phyloP scores from a whole-genome alignment of 805 yeast genomes.

The Nakazawaea siamensis region DNA sequence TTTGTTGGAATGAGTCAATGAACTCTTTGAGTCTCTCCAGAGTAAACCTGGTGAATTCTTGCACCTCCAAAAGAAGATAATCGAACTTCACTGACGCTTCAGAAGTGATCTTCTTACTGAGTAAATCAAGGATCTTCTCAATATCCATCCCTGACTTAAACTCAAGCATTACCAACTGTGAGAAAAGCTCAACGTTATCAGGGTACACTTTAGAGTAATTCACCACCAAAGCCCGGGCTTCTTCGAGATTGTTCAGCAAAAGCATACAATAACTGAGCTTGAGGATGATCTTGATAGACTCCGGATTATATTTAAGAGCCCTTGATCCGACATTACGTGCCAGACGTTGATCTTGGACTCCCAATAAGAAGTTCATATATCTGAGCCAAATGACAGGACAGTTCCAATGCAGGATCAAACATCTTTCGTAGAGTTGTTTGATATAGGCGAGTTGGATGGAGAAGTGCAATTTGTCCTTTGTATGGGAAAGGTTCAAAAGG shows the following conservation, averaged over 20 bases:
- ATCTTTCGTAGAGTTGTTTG: slow-evolving; percentile 36
- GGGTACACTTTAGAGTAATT: too few relatives aligned
- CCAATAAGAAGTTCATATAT: slow-evolving; percentile 32
- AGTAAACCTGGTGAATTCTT: slow-evolving; percentile 18
- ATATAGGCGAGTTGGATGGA: slow-evolving; percentile 18
- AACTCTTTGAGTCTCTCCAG: slow-evolving; percentile 16
- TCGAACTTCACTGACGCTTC: slow-evolving; percentile 13
- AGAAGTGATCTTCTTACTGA: neutral
- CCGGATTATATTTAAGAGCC: too few relatives aligned
- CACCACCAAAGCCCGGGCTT: too few relatives aligned
- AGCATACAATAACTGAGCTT: too few relatives aligned
- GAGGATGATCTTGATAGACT: too few relatives aligned
- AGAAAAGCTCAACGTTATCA: too few relatives aligned
- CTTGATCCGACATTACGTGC: too few relatives aligned
- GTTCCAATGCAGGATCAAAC: slow-evolving; percentile 34
- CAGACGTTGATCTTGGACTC: too few relatives aligned
- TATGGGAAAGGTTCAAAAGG: slow-evolving; percentile 6
- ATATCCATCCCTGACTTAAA: too few relatives aligned
- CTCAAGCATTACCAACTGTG: too few relatives aligned
- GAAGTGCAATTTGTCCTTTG: slow-evolving; percentile 14
- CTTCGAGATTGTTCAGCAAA: too few relatives aligned
- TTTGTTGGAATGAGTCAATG: slow-evolving; percentile 17
- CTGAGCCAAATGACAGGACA: slow-evolving; percentile 43
- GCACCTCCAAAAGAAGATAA: slow-evolving; percentile 26
- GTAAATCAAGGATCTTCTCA: neutral